These are phyloP conservation scores for Knoxdaviesia proteae DNA, from an alignment of 2,329 filamentous ascomycete species.

Conservation along the genomic window DNA sequence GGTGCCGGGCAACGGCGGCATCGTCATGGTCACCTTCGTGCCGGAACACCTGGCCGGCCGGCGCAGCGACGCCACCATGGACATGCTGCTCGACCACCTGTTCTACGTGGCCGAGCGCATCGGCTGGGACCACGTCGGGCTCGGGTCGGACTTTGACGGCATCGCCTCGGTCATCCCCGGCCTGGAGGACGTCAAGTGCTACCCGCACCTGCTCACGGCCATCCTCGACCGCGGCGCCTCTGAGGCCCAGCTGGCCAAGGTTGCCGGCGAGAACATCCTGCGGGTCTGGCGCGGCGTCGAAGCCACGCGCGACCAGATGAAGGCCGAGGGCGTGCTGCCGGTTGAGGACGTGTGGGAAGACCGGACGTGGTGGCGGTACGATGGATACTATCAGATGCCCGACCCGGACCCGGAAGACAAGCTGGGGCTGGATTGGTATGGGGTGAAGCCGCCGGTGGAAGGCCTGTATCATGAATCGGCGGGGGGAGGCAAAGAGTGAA, in stretches of 20 bases:
- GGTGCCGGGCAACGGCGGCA: constrained; percentile 15
- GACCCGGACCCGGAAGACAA: constrained; percentile 13
- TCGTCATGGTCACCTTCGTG: constrained; percentile 19
- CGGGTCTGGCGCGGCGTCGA: constrained; percentile 12
- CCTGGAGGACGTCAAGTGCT: constrained; percentile 11
- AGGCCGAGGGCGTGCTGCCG: constrained; percentile 11
- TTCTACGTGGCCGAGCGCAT: constrained; percentile 10
- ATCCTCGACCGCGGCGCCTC: constrained; percentile 14
- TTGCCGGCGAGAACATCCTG: constrained; percentile 17
- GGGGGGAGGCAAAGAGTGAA: no score
- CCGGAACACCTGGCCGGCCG: no score
- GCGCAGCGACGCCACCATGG: constrained; percentile 7
- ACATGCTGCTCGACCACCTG: constrained; percentile 13
- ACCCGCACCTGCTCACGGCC: constrained; percentile 12
- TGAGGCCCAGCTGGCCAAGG: constrained; percentile 15
- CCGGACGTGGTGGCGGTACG: constrained; percentile 10
- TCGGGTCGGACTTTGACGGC: constrained; percentile 17
- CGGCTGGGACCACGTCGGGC: constrained; percentile 16
- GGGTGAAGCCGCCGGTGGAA: not conserved
- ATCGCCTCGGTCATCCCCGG: constrained; percentile 9
- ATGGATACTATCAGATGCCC: constrained; percentile 12
- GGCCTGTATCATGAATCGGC: no score
- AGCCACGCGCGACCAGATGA: constrained; percentile 10
- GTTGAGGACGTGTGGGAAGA: constrained; percentile 15
- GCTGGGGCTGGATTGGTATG: constrained; percentile 12